phyloP scores from a whole-genome alignment of 129 eudicot genomes.

The Flaveria ramosissima region DNA sequence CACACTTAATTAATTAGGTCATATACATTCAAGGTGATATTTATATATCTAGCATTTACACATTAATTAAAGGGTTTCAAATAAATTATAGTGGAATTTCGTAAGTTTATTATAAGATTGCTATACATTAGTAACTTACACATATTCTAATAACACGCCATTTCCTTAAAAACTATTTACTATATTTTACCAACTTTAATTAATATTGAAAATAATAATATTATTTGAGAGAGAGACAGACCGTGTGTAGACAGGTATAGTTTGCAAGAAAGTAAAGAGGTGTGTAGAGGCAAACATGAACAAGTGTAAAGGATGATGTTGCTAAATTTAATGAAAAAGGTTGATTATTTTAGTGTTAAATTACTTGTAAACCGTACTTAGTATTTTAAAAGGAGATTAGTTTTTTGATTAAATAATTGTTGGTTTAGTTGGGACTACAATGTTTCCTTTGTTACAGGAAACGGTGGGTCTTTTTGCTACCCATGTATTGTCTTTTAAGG shows the following conservation, averaged over 20 bases:
- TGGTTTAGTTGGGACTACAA: constrained; percentile 29
- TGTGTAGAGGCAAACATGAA: constrained; percentile 13
- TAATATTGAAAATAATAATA: too few relatives aligned
- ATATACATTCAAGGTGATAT: too few relatives aligned
- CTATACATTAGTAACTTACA: too few relatives aligned
- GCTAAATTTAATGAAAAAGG: constrained; percentile 5
- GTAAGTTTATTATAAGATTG: too few relatives aligned
- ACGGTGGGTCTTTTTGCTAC: constrained; percentile 23
- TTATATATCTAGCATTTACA: too few relatives aligned
- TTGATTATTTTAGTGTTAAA: constrained; percentile 14
- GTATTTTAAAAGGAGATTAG: constrained; percentile 8
- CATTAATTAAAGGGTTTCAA: too few relatives aligned
- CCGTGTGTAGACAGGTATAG: not conserved
- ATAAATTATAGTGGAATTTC: too few relatives aligned
- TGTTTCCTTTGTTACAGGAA: constrained; percentile 31
- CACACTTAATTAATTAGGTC: too few relatives aligned
- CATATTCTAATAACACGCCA: too few relatives aligned
- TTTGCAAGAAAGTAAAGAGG: constrained; percentile 11
- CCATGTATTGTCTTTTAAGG: not conserved
- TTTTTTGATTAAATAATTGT: constrained; percentile 23
- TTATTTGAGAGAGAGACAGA: too few relatives aligned
- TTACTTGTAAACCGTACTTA: constrained; percentile 8
- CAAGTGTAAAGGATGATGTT: constrained; percentile 29
- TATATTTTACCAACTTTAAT: too few relatives aligned
- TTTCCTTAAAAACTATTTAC: too few relatives aligned